Base-by-base conservation (phyloP, 1,139 yeast species). In the Yamadazyma sp. region DNA sequence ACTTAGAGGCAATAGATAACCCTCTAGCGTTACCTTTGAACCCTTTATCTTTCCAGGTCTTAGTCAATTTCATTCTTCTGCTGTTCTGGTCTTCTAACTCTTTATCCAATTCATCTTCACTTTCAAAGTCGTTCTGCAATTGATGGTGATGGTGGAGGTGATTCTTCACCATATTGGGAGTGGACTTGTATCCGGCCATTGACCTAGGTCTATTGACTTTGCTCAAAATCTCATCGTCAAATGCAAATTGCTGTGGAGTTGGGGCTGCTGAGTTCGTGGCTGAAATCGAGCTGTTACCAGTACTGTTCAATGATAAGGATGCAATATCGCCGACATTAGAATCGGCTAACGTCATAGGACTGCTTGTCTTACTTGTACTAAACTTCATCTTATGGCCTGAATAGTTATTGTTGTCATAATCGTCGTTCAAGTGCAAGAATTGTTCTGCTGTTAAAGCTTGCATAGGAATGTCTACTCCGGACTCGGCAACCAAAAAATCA, bases 401-500 rank as follows among this genome's bases (percentile, higher is more conserved):
- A 16, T 23, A 34, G 7, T 12, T 12, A 36, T 17, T 45, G 47
- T 16, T 35, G 24, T 49, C 53, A 27, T 48, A 41, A 8, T 39
- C 46, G 33, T 55, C 73, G 43, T 78, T 81, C 51, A 87, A 73
- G 24, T 81, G 80, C 61, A 89, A 66, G 53, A 92, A 92, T 59
- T 92, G 98, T 57, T 92, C 98, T 24, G 84, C 72, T 0, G 98
- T 91, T 54, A 92, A 69, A 17, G 86, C 80, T 62, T 91, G 96
- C 96, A 92, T 91, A 3, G 98, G 98, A 38, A 91, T 84, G 64
- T 92, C 98, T 39, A 87, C 89, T 10, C 98, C 98, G 3, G 95
- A 83, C 59, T 92, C 98, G 1, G 97, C 96, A 32, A 92, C 97
- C 23, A 89, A 64, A 58, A 92, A 92, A 61, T 92, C 98, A 59